These are phyloP conservation scores for Scenedesmus sp. DNA, from an alignment of 163 green algal genomes.

Conservation along the genomic window DNA sequence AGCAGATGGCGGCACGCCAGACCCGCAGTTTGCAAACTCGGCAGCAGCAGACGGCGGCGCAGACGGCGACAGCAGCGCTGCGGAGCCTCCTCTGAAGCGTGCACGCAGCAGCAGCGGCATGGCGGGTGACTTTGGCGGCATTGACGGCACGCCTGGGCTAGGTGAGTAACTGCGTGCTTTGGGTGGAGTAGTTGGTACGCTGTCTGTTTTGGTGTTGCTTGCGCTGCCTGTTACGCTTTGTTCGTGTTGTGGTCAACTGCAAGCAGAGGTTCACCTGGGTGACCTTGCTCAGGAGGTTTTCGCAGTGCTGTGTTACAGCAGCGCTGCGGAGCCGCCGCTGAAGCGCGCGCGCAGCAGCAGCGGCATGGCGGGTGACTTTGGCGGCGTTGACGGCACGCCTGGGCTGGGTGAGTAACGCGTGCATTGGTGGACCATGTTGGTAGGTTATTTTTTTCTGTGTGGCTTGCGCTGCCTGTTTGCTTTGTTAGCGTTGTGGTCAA, in stretches of 20 bases:
- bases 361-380: neutral
- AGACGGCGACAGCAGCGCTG: neutral
- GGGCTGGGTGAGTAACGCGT: neutral
- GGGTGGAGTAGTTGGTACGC: too few relatives aligned
- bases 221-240: too few relatives aligned
- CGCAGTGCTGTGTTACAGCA: too few relatives aligned
- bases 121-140: neutral
- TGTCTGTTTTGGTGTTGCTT: neutral
- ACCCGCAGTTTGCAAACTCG: constrained; percentile 13
- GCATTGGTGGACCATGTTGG: neutral
- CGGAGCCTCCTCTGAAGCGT: constrained; percentile 37
- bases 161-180: neutral
- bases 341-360: constrained; percentile 48
- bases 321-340: neutral
- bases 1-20: constrained; percentile 7
- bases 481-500: too few relatives aligned
- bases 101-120: constrained; percentile 33
- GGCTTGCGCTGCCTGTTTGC: too few relatives aligned
- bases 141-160: constrained; percentile 1
- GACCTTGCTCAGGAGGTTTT: too few relatives aligned
- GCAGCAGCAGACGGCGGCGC: neutral
- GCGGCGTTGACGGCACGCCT: constrained; percentile 2
- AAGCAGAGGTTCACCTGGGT: too few relatives aligned
- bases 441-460: too few relatives aligned
- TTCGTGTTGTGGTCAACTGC: too few relatives aligned